Evolutionary conservation across 805 yeast species (phyloP), one percentile per base, ranked within the genome.

Genomic region (Henningerozyma blattae): DNA sequence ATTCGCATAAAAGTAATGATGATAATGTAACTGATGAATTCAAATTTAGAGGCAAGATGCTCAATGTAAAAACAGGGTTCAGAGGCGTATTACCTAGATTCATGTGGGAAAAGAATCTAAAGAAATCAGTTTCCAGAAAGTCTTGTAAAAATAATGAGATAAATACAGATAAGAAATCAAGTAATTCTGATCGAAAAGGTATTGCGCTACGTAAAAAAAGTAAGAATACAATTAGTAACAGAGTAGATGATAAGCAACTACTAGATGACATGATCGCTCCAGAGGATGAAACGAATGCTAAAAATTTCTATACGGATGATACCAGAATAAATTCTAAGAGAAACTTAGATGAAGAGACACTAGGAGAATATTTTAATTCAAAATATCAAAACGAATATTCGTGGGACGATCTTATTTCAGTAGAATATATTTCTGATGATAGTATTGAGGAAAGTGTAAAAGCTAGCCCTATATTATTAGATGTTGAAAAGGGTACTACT

Each of bases 11-110:
- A 14, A 31, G 16, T 12, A 12, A 27, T 22, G 14, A 31, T 9
- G 27, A 27, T 18, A 31, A 27, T 12, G 35, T 19, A 4, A 18
- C 22, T 24, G 20, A 15, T 16, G 39, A 32, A 15, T 26, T 18
- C 5, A 20, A 20, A 13, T 54, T 50, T 24, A 45, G 61, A 44
- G 61, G 61, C 7, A 41, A 43, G 27, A 36, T 38, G 14, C 24
- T 54, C 2, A 48, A 44, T 31, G 30, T 56, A 15, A 48, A 42
- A 30, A 49, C 46, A 4, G 61, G 57, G 1, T 56, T 48, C 31
- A 42, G 48, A 20, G 61, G 61, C 15, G 43, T 56, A 14, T 36
- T 56, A 15, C 61, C 61, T 4, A 46, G 42, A 28, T 35, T 44
- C 31, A 53, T 51, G 3, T 56, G 61, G 61, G 48, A 47, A 26